A percentile compares a stretch with the other conserved stretches of the same genome.
These are phyloP conservation scores for Yarrowia yakushimensis DNA, from an alignment of 805 yeast genomes.

Conservation along the genomic window DNA sequence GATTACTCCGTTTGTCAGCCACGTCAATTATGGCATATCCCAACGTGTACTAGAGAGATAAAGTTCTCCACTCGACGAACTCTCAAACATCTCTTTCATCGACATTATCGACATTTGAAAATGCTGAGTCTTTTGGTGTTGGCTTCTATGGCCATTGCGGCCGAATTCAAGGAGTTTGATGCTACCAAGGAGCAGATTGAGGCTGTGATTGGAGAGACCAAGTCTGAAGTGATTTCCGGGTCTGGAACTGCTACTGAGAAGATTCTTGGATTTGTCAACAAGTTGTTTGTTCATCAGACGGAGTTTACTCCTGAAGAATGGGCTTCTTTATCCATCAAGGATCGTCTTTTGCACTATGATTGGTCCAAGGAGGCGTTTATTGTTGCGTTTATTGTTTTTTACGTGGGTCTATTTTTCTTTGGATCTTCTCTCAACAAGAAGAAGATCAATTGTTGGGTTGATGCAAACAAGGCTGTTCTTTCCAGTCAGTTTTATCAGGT, in stretches of 20 bases:
- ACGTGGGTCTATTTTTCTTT: conserved; percentile 49
- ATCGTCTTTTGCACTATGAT: conserved; percentile 59
- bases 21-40: no score
- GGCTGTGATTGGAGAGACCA: conserved; percentile 7
- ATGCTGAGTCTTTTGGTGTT: neutral
- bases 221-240: neutral
- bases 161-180: conserved; percentile 25
- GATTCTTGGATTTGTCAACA: conserved; percentile 25
- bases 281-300: conserved; percentile 26
- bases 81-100: no score
- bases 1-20: no score
- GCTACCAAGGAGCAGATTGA: neutral
- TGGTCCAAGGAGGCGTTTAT: conserved; percentile 74
- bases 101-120: neutral
- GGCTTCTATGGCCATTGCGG: conserved; percentile 1
- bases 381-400: conserved; percentile 47
- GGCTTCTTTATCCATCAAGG: conserved; percentile 51
- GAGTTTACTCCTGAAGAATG: conserved; percentile 46
- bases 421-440: conserved; percentile 61
- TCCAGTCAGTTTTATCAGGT: conserved; percentile 72
- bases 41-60: no score
- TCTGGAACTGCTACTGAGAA: neutral
- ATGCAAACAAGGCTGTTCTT: conserved; percentile 50
- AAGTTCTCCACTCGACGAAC: neutral
- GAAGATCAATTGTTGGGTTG: conserved; percentile 53